These are phyloP conservation scores for Phytophthora aleatoria DNA, from an alignment of 352 stramenopile species.

Conservation along the genomic window DNA sequence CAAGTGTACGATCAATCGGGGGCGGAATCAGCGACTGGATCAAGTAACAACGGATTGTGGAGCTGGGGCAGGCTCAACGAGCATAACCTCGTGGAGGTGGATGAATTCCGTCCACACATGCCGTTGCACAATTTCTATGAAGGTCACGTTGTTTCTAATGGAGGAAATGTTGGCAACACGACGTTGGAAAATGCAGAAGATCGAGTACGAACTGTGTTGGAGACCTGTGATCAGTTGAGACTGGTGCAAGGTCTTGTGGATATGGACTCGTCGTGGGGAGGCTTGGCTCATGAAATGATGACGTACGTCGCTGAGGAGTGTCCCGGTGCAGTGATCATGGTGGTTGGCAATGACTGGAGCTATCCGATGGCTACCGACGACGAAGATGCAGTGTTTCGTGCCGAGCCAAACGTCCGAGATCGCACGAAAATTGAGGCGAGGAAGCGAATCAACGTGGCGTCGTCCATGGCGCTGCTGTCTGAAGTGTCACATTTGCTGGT, in stretches of 20 bases:
- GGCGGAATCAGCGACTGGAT: slow-evolving; percentile 9
- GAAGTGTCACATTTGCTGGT: slow-evolving; percentile 64
- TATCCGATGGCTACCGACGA: slow-evolving; percentile 66
- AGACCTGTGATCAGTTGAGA: slow-evolving; percentile 72
- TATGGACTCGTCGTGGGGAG: slow-evolving; percentile 83
- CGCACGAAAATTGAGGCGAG: slow-evolving; percentile 63
- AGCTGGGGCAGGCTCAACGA: slow-evolving; percentile 58
- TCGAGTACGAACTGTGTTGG: slow-evolving; percentile 57
- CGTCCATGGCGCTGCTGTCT: slow-evolving; percentile 62
- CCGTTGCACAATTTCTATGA: slow-evolving; percentile 87
- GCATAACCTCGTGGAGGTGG: slow-evolving; percentile 69
- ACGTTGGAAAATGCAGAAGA: slow-evolving; percentile 72
- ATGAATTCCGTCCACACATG: slow-evolving; percentile 79
- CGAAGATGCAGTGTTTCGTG: slow-evolving; percentile 45
- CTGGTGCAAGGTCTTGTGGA: slow-evolving; percentile 75
- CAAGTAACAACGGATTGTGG: slow-evolving; percentile 47
- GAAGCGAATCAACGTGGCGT: slow-evolving; percentile 64
- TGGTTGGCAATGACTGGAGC: slow-evolving; percentile 75
- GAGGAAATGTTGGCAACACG: slow-evolving; percentile 54
- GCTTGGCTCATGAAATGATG: slow-evolving; percentile 71
- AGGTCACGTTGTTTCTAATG: slow-evolving; percentile 47
- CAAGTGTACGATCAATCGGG: slow-evolving; percentile 71
- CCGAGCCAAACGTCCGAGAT: slow-evolving; percentile 45
- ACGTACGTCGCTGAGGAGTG: slow-evolving; percentile 80
- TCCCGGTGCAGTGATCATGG: slow-evolving; percentile 50